Conservation (phyloP, 306 rosid genomes). For the Hippophae gyantsensis region DNA sequence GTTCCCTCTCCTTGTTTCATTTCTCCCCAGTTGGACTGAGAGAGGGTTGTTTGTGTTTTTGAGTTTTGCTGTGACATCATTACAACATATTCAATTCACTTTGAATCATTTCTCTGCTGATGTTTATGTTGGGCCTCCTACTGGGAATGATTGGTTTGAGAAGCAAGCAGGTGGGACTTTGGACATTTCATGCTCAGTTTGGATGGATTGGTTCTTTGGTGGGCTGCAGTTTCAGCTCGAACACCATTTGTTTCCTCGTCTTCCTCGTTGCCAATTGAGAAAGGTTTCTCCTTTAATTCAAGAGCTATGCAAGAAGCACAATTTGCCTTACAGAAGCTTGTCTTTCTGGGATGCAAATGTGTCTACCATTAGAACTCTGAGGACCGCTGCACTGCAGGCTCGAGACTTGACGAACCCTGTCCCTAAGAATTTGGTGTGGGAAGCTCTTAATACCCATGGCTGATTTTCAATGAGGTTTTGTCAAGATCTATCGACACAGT, state of each 20-base stretch:
- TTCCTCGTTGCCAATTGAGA: slow-evolving; percentile 43
- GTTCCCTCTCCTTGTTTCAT: slow-evolving; percentile 57
- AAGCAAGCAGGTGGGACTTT: slow-evolving; percentile 54
- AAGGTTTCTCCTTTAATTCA: slow-evolving; percentile 48
- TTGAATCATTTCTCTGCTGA: slow-evolving; percentile 62
- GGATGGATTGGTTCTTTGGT: slow-evolving; percentile 94
- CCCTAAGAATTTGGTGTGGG: slow-evolving; percentile 66
- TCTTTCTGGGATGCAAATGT: slow-evolving; percentile 64
- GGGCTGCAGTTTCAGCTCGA: slow-evolving; percentile 81
- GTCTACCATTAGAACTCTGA: slow-evolving; percentile 36
- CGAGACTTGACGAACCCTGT: slow-evolving; percentile 38
- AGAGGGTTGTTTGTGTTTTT: slow-evolving; percentile 43
- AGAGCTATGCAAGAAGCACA: slow-evolving; percentile 57
- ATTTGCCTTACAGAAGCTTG: slow-evolving; percentile 44
- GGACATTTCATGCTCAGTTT: slow-evolving; percentile 34
- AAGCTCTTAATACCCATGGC: slow-evolving; percentile 68
- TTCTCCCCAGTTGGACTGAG: slow-evolving; percentile 48
- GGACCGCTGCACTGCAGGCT: slow-evolving; percentile 64
- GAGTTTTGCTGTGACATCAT: slow-evolving; percentile 47
- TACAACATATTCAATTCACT: slow-evolving; percentile 70
- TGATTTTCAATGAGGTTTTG: slow-evolving; percentile 14
- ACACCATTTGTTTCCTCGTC: slow-evolving; percentile 62
- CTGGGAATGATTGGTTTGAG: slow-evolving; percentile 53
- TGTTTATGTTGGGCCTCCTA: slow-evolving; percentile 60
- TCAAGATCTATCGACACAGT: not conserved